Evolutionary conservation across 192 early-diverging fungal species (phyloP).

Genomic region (Coemansia brasiliensis): DNA sequence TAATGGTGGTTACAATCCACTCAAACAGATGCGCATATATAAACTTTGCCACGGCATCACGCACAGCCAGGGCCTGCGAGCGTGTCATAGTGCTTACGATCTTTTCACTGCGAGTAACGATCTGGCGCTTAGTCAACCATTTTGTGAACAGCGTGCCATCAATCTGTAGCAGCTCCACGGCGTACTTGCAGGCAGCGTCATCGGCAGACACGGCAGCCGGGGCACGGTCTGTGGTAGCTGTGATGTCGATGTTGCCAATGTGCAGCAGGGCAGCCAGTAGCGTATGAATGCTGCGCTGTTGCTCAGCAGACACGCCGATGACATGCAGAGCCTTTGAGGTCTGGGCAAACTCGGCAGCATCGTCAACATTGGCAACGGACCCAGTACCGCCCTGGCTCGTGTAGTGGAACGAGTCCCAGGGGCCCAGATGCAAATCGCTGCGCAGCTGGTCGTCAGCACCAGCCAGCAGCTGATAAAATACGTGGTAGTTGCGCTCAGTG

Average conservation of each 20-base stretch:
- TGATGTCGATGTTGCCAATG: conserved; percentile 81
- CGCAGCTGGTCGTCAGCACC: conserved; percentile 74
- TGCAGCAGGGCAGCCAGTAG: conserved; percentile 86
- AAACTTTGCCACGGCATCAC: conserved; percentile 71
- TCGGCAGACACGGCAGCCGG: conserved; percentile 69
- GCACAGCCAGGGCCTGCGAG: conserved; percentile 67
- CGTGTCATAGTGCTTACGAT: conserved; percentile 74
- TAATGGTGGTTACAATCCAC: conserved; percentile 80
- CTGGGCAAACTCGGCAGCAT: conserved; percentile 61
- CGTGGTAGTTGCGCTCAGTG: conserved; percentile 89
- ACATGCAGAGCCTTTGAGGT: conserved; percentile 81
- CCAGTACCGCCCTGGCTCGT: conserved; percentile 54
- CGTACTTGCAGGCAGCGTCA: conserved; percentile 65
- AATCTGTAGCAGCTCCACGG: conserved; percentile 82
- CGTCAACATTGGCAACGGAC: conserved; percentile 59
- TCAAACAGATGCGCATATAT: conserved; percentile 80
- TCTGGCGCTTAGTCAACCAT: conserved; percentile 78
- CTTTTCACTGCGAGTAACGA: conserved; percentile 79
- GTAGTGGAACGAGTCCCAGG: conserved; percentile 56
- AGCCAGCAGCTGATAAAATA: conserved; percentile 94
- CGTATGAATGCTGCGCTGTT: conserved; percentile 80
- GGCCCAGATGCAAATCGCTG: conserved; percentile 66
- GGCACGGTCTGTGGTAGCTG: conserved; percentile 54
- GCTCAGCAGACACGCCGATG: conserved; percentile 76
- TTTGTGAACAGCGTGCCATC: conserved; percentile 68